A percentile compares a stretch with the other conserved stretches of the same genome.
Conservation (phyloP, 2,329 filamentous ascomycete genomes). For the Penicillium vulpinum region DNA sequence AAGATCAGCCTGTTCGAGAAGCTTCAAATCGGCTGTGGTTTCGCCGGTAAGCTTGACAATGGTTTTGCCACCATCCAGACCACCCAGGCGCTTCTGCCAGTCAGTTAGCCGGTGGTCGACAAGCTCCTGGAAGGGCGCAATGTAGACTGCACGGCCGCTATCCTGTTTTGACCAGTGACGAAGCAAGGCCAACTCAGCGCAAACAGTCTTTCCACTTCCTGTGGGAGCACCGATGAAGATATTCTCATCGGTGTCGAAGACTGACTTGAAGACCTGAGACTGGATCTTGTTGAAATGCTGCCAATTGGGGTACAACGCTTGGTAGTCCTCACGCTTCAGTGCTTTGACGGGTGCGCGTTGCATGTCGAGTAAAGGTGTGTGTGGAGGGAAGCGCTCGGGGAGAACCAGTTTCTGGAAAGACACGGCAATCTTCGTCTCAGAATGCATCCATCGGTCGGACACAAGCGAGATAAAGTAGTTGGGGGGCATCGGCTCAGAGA, state of each 20-base stretch:
- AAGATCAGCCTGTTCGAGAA: constrained; percentile 82
- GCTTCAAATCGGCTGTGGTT: constrained; percentile 83
- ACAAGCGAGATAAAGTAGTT: constrained; percentile 97
- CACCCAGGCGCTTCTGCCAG: constrained; percentile 76
- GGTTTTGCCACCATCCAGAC: constrained; percentile 77
- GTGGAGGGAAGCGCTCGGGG: constrained; percentile 91
- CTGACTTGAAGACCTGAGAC: constrained; percentile 92
- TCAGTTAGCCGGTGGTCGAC: constrained; percentile 78
- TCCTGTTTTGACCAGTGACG: constrained; percentile 77
- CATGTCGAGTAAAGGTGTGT: constrained; percentile 87
- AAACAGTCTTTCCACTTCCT: constrained; percentile 94
- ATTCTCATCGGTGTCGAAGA: constrained; percentile 89
- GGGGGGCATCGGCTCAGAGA: constrained; percentile 95
- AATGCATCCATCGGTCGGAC: constrained; percentile 98
- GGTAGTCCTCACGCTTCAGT: constrained; percentile 80
- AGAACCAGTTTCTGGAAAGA: constrained; percentile 94
- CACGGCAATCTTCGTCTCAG: constrained; percentile 87
- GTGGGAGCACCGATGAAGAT: constrained; percentile 91
- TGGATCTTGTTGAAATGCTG: constrained; percentile 95
- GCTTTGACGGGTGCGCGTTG: constrained; percentile 88
- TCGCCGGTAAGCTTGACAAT: constrained; percentile 94
- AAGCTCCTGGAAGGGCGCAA: constrained; percentile 92
- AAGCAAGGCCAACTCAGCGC: constrained; percentile 89
- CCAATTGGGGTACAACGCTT: constrained; percentile 78
- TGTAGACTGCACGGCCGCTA: constrained; percentile 80